phyloP scores from a whole-genome alignment of 495 filamentous ascomycete species.

The Symbiotaphrina buchneri region DNA sequence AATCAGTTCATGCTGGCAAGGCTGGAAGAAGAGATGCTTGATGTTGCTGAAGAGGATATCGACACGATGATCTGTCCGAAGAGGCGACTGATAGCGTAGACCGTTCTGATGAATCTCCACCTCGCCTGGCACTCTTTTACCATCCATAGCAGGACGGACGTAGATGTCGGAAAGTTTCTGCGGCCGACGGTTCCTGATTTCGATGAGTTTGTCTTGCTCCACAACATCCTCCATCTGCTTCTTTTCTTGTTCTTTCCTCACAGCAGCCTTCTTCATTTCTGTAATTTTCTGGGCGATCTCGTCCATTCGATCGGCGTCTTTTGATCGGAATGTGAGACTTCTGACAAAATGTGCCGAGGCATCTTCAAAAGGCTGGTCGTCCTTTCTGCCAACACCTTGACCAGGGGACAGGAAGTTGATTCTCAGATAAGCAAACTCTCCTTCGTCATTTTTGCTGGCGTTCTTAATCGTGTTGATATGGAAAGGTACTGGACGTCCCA shows the following conservation, averaged over 20 bases:
- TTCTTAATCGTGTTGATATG: constrained; percentile 99
- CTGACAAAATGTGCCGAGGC: constrained; percentile 85
- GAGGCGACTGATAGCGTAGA: constrained; percentile 85
- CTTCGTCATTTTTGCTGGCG: constrained; percentile 83
- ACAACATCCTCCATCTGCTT: constrained; percentile 99
- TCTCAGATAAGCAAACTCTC: constrained; percentile 76
- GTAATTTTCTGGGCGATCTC: constrained; percentile 78
- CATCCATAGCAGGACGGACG: constrained; percentile 82
- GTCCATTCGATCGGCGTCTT: constrained; percentile 66
- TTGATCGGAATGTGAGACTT: constrained; percentile 82
- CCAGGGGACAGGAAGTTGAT: constrained; percentile 97
- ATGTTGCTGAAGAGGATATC: constrained; percentile 97
- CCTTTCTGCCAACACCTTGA: constrained; percentile 92
- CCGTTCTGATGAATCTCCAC: constrained; percentile 97
- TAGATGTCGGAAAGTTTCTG: constrained; percentile 74
- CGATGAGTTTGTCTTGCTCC: constrained; percentile 89
- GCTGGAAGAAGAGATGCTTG: constrained; percentile 97
- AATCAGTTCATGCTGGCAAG: constrained; percentile 83
- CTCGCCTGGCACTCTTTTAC: constrained; percentile 84
- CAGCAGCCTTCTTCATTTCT: constrained; percentile 75
- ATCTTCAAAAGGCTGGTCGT: constrained; percentile 97
- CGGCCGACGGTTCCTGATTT: constrained; percentile 79
- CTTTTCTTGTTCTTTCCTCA: constrained; percentile 88
- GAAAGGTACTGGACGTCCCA: constrained; percentile 94
- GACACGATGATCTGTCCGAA: constrained; percentile 56